These are phyloP conservation scores for Echinochloa phyllopogon DNA, from an alignment of 176 grass and related monocot genomes.

Conservation along the genomic window DNA sequence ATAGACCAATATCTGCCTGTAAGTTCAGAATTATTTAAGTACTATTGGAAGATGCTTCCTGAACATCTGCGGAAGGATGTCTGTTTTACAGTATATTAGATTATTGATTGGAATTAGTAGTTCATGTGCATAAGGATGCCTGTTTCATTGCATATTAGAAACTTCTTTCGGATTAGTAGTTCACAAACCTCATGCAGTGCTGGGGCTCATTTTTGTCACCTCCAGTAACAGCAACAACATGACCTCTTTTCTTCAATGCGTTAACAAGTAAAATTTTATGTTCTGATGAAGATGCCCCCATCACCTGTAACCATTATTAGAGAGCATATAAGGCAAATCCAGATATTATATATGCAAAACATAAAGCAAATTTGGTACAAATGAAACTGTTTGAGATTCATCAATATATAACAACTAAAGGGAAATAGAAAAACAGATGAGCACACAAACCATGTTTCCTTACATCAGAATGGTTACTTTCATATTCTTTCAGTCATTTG, in stretches of 20 bases:
- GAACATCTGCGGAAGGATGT: background rate
- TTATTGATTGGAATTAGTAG: no score
- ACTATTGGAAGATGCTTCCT: no score
- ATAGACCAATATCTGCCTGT: constrained; percentile 96
- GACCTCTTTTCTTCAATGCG: constrained; percentile 68
- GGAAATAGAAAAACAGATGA: constrained; percentile 6
- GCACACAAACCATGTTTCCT: background rate
- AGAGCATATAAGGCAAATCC: background rate
- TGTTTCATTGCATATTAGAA: no score
- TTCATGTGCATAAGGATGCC: no score
- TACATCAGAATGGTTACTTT: background rate
- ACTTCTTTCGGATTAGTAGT: background rate
- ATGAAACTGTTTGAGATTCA: background rate
- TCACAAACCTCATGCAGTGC: constrained; percentile 85
- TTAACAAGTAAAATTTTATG: constrained; percentile 91
- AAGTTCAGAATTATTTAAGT: constrained; percentile 46
- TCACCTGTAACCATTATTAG: constrained; percentile 67
- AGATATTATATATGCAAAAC: constrained; percentile 3
- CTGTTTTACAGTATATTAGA: constrained; percentile 12
- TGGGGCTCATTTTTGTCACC: constrained; percentile 97
- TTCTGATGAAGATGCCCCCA: constrained; percentile 92
- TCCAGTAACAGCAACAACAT: constrained; percentile 96
- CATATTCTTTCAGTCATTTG: background rate
- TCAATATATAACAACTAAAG: no score
- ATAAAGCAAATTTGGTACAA: background rate